Conservation (phyloP, 1,139 yeast species). For the Zygoascus sp. region DNA sequence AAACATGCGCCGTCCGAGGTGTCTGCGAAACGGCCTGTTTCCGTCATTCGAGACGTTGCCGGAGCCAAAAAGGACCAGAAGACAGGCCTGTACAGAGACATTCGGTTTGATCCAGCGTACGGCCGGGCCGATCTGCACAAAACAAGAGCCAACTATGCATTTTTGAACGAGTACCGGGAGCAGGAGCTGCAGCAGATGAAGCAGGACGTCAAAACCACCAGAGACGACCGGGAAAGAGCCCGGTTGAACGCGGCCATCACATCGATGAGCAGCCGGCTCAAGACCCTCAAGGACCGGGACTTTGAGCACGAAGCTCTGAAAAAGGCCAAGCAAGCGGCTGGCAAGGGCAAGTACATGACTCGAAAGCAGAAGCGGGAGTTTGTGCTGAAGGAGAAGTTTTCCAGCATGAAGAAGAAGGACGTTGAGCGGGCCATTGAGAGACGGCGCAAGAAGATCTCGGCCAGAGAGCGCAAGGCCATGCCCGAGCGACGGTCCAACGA, state of each 20-base stretch:
- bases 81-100: conserved; percentile 56
- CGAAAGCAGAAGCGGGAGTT: conserved; percentile 75
- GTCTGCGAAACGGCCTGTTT: conserved; percentile 68
- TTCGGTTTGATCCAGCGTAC: conserved; percentile 83
- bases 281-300: conserved; percentile 71
- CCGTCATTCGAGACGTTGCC: conserved; percentile 67
- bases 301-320: conserved; percentile 59
- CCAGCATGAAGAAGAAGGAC: conserved; percentile 74
- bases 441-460: conserved; percentile 87
- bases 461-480: conserved; percentile 81
- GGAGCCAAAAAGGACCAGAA: conserved; percentile 49
- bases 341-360: conserved; percentile 62
- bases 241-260: conserved; percentile 41
- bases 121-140: conserved; percentile 72
- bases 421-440: conserved; percentile 87
- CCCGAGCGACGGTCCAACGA: conserved; percentile 32
- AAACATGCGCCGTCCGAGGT: conserved; percentile 81
- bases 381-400: conserved; percentile 84
- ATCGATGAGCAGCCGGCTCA: conserved; percentile 69
- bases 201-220: conserved; percentile 48
- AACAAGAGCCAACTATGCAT: conserved; percentile 70
- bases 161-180: conserved; percentile 79
- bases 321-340: conserved; percentile 46
- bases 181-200: conserved; percentile 63
- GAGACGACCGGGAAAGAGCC: conserved; percentile 49